Conservation (phyloP, 257 asterid genomes). For the Solanum chilense region DNA sequence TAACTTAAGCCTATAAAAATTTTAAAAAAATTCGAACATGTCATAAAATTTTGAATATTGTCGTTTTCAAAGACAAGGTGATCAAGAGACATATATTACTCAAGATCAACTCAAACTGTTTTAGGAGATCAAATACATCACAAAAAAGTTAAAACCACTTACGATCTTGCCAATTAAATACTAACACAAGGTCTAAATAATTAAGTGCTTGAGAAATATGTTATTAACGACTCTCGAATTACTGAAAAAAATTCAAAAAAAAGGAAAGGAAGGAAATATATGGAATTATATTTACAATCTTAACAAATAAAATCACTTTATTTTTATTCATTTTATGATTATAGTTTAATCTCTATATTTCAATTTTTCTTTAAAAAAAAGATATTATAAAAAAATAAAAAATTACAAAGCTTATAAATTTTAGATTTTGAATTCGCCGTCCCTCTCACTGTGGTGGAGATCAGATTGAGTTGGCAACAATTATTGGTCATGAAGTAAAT, state of each 20-base stretch:
- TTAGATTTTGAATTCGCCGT: not conserved
- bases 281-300: not conserved
- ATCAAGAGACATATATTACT: not conserved
- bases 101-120: too few relatives aligned
- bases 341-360: not conserved
- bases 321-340: not conserved
- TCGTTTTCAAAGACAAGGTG: not conserved
- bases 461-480: not conserved
- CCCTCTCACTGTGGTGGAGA: not conserved
- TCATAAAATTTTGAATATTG: not conserved
- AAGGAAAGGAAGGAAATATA: not conserved
- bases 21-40: not conserved
- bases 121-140: not conserved
- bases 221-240: rapidly evolving
- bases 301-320: not conserved
- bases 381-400: too few relatives aligned
- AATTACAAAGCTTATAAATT: not conserved
- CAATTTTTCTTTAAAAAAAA: not conserved
- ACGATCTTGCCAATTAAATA: not conserved
- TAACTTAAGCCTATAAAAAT: not conserved
- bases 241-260: not conserved
- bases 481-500: not conserved
- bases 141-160: not conserved
- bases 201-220: not conserved
- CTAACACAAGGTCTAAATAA: not conserved